Evolutionary conservation across 345 rosid genomes (phyloP), one percentile per base, ranked within the genome.

Genomic region (Salix brachista): DNA sequence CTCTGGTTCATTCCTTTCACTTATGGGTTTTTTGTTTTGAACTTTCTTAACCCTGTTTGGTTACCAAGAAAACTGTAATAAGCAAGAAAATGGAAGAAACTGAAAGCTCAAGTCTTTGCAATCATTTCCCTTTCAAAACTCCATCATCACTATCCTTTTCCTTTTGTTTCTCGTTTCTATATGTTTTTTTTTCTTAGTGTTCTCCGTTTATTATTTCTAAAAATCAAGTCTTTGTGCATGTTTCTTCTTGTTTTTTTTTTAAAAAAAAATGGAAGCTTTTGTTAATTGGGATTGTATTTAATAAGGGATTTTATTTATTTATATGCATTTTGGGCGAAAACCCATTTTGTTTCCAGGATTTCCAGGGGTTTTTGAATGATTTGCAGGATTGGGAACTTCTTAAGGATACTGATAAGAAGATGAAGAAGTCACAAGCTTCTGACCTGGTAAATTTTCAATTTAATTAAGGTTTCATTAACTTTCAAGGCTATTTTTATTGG

Each of bases 1-100:
- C 91, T 64, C 84, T 84, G 88, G 97, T 92, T 79, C 66, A 73
- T 61, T 23, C 10, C 66, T 79, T 69, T 39, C 16, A 46, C 58
- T 48, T n/a, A 10, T 58, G 41, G 50, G 1, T 52, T 56, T 11
- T 42, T 41, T 66, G 11, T 71, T 50, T 28, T 30, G 23, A 10
- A 0, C 28, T 14, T 37, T 8, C 52, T 56, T 18, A 69, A n/a
- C 41, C 52, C 68, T 32, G 16, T 13, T 28, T 54, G 48, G 0
- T 34, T 28, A 14, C 23, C 11, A 18, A 23, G 23, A 37, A 21
- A 58, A 58, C 21, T 42, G 26, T 56, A 9, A n/a, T 8, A 56
- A 44, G 23, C 61, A 56, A n/a, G 13, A 56, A 56, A 56, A 56
- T 56, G 23, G 26, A 56, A n/a, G 13, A 56, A 56, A 56, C n/a